phyloP scores from a whole-genome alignment of 371 early-diverging fungal genomes.

The Choanephora cucurbitarum region DNA sequence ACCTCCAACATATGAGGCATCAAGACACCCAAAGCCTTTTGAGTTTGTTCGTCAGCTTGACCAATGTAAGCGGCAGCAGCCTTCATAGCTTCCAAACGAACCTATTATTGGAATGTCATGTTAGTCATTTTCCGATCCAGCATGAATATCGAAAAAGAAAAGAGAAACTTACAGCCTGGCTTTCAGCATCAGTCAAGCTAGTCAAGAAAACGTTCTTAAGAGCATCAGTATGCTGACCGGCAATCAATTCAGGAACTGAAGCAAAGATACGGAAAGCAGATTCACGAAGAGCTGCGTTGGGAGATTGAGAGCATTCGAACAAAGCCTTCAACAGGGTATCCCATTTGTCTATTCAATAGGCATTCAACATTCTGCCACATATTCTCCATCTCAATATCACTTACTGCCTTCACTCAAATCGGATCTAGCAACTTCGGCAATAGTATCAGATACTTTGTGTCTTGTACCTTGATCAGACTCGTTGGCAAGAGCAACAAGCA shows the following conservation, averaged over 20 bases:
- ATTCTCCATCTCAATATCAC: constrained; percentile 11
- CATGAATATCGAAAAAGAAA: background rate
- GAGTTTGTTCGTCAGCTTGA: constrained; percentile 62
- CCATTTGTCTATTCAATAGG: constrained; percentile 65
- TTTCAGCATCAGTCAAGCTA: constrained; percentile 69
- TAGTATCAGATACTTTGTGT: constrained; percentile 90
- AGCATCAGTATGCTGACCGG: constrained; percentile 68
- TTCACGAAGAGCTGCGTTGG: constrained; percentile 77
- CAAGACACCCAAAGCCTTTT: constrained; percentile 62
- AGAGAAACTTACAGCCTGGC: constrained; percentile 38
- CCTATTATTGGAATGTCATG: too few relatives aligned
- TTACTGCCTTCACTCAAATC: constrained; percentile 66
- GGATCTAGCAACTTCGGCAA: constrained; percentile 83
- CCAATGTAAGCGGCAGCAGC: constrained; percentile 83
- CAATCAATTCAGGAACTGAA: constrained; percentile 75
- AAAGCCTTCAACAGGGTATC: constrained; percentile 76
- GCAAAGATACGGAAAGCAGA: constrained; percentile 89
- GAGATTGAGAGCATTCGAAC: constrained; percentile 78
- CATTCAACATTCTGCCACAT: background rate
- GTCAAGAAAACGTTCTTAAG: constrained; percentile 72
- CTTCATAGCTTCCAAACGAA: constrained; percentile 85
- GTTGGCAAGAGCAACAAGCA: constrained; percentile 74
- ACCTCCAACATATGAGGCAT: constrained; percentile 84
- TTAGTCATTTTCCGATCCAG: too few relatives aligned
- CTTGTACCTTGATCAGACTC: constrained; percentile 76